Percentiles rank a stretch among this genome's conserved stretches.
Conservation (phyloP, 2,329 filamentous ascomycete genomes). For the Scedosporium minutisporum region DNA sequence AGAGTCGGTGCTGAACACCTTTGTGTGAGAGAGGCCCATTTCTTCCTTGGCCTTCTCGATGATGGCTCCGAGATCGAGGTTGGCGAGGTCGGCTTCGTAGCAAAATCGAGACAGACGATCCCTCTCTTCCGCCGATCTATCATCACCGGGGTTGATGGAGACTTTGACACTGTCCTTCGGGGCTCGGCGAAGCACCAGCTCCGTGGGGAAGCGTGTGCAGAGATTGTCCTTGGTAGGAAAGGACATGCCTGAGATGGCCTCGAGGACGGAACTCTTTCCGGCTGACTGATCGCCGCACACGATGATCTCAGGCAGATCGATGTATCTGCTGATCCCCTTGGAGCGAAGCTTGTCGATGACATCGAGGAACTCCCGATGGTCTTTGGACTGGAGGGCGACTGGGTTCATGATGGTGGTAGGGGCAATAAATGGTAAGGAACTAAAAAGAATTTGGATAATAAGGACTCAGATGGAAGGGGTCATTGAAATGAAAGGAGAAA, state of each 20-base stretch:
- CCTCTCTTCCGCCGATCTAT: constrained; percentile 17
- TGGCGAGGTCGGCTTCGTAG: not conserved
- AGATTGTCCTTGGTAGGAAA: constrained; percentile 14
- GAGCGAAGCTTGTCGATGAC: constrained; percentile 11
- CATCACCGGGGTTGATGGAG: constrained; percentile 17
- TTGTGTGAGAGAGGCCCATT: constrained; percentile 8
- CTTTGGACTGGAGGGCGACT: not conserved
- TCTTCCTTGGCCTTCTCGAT: constrained; percentile 28
- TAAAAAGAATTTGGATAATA: not conserved
- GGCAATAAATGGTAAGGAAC: not conserved
- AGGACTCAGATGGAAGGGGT: too few relatives aligned
- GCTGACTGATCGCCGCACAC: constrained; percentile 16
- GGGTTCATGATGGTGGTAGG: not conserved
- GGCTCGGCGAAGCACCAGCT: constrained; percentile 14
- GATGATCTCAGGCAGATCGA: constrained; percentile 13
- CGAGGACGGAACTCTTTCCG: constrained; percentile 16
- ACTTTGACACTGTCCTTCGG: not conserved
- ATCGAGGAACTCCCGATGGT: constrained; percentile 18
- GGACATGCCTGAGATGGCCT: constrained; percentile 14
- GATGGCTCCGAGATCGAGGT: constrained; percentile 20
- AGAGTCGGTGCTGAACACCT: constrained; percentile 14
- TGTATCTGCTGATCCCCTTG: constrained; percentile 10
- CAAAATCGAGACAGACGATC: constrained; percentile 1
- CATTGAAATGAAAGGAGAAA: too few relatives aligned
- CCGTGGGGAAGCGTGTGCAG: constrained; percentile 15